Evolutionary conservation across 2,329 filamentous ascomycete genomes (phyloP).

Genomic region (Epichloe hybrida): DNA sequence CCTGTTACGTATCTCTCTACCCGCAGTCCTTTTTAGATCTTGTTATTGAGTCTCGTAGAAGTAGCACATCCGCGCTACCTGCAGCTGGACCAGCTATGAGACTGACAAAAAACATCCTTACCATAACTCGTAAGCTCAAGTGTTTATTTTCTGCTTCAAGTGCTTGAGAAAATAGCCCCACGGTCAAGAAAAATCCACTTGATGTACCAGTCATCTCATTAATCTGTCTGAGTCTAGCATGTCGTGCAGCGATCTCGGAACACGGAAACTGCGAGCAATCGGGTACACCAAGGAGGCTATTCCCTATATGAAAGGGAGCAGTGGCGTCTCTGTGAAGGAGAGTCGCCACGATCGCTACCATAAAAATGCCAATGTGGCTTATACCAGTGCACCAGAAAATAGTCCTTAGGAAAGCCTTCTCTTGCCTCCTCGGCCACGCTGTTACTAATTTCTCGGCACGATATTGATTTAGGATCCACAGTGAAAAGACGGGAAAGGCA

Average conservation of each 20-base stretch:
- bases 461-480: neutral
- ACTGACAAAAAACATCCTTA: conserved; percentile 7
- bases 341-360: conserved; percentile 4
- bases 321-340: neutral
- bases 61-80: conserved; percentile 5
- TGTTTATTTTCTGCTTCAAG: neutral
- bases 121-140: neutral
- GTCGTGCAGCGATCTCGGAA: neutral
- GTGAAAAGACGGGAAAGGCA: neutral
- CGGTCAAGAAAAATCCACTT: conserved; percentile 8
- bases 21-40: neutral
- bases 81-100: conserved; percentile 8
- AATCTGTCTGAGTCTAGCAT: conserved; percentile 7
- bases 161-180: neutral
- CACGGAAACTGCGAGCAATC: neutral
- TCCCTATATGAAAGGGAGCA: neutral
- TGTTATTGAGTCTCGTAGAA: neutral
- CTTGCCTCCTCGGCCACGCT: neutral
- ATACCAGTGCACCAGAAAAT: conserved; percentile 2
- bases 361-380: conserved; percentile 6
- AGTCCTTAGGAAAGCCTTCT: neutral
- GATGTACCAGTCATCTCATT: conserved; percentile 9
- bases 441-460: neutral
- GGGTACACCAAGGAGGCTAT: conserved; percentile 5
- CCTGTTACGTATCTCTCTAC: neutral